Evolutionary conservation across 2,329 filamentous ascomycete species (phyloP).

Genomic region (Nemania abortiva): DNA sequence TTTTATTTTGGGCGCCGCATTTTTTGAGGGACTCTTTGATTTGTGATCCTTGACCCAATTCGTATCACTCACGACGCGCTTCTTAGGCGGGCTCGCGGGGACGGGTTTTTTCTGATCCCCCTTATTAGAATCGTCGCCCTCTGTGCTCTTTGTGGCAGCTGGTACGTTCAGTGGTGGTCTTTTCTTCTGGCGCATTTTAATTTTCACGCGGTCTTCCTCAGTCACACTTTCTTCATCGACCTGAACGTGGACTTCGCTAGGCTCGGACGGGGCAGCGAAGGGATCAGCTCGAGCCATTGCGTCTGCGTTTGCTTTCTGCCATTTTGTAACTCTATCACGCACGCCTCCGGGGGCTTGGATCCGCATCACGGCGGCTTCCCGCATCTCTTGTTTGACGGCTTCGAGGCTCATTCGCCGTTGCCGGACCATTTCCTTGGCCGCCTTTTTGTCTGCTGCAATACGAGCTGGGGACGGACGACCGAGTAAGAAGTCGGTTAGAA

Average conservation of each 20-base stretch:
- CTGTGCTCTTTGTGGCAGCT: conserved; percentile 48
- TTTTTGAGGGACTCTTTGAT: conserved; percentile 62
- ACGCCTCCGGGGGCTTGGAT: conserved; percentile 76
- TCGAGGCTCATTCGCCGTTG: conserved; percentile 70
- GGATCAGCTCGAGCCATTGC: conserved; percentile 67
- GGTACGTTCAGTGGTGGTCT: conserved; percentile 54
- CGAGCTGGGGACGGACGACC: conserved; percentile 62
- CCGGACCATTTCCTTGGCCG: conserved; percentile 54
- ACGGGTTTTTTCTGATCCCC: conserved; percentile 55
- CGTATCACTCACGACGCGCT: conserved; percentile 91
- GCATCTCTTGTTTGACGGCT: conserved; percentile 70
- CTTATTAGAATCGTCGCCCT: conserved; percentile 48
- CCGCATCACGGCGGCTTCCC: conserved; percentile 68
- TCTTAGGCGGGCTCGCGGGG: conserved; percentile 78
- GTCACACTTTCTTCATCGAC: conserved; percentile 71
- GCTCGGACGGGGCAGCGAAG: conserved; percentile 66
- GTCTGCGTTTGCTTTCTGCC: conserved; percentile 82
- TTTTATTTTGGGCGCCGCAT: conserved; percentile 54
- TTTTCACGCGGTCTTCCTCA: conserved; percentile 70
- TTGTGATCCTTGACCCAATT: conserved; percentile 81
- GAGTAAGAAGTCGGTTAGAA: conserved; percentile 51
- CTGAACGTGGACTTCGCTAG: conserved; percentile 71
- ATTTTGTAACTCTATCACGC: conserved; percentile 81
- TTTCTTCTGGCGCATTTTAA: conserved; percentile 63
- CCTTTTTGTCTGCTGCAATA: conserved; percentile 59